These are phyloP conservation scores for Lippia alba DNA, from an alignment of 305 asterid genomes.

Conservation along the genomic window DNA sequence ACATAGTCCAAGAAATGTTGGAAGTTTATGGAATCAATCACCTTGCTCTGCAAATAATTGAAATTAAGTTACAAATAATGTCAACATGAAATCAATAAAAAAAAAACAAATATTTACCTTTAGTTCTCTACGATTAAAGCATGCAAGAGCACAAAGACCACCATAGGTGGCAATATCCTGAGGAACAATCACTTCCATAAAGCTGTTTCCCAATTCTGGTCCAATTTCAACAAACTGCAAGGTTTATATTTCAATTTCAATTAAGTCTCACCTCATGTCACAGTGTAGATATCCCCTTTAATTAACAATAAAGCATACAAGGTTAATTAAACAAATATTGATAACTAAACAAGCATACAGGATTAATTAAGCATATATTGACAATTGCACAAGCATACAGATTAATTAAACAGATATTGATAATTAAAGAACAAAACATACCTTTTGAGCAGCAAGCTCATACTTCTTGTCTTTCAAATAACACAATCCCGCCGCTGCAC, in stretches of 20 bases:
- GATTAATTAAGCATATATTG: too few relatives aligned
- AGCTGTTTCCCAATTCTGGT: constrained; percentile 57
- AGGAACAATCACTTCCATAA: constrained; percentile 64
- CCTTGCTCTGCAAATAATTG: constrained; percentile 58
- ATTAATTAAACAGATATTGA: too few relatives aligned
- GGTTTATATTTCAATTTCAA: neutral
- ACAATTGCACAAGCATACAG: too few relatives aligned
- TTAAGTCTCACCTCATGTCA: too few relatives aligned
- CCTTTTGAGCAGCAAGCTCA: constrained; percentile 74
- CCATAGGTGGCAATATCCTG: constrained; percentile 83
- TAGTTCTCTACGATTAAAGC: constrained; percentile 73
- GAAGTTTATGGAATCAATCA: constrained; percentile 69
- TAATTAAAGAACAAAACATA: neutral
- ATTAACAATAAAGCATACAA: too few relatives aligned
- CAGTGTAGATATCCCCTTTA: too few relatives aligned
- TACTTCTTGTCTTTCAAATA: constrained; percentile 56
- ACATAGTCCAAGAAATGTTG: constrained; percentile 72
- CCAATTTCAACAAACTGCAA: constrained; percentile 69
- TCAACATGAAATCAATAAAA: neutral
- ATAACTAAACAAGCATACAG: too few relatives aligned
- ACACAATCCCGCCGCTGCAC: constrained; percentile 71
- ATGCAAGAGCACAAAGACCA: constrained; percentile 87
- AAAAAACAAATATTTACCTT: constrained; percentile 44
- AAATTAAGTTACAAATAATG: neutral
- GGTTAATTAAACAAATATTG: too few relatives aligned